Percentiles rank a stretch among this genome's conserved stretches.
phyloP scores from a whole-genome alignment of 2,329 filamentous ascomycete species.

The Pseudogymnoascus sp. region DNA sequence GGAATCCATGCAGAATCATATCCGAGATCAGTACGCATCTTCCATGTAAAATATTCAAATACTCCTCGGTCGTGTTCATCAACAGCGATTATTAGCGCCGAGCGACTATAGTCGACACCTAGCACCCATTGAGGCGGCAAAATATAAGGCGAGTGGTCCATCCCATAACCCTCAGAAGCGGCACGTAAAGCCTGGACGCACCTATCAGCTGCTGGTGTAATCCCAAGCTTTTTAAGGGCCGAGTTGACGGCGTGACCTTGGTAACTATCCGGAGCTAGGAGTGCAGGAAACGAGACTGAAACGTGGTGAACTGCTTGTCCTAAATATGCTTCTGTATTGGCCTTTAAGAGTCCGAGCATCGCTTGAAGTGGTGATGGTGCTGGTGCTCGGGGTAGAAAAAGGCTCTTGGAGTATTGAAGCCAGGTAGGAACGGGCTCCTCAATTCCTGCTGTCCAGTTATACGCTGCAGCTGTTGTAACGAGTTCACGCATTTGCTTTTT shows the following conservation, averaged over 20 bases:
- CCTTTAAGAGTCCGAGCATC: neutral
- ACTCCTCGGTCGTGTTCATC: neutral
- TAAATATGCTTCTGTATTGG: neutral
- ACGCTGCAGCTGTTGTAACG: neutral
- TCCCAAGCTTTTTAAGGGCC: neutral
- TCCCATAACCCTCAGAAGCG: neutral
- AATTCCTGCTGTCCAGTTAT: neutral
- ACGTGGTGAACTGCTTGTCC: neutral
- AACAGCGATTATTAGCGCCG: neutral
- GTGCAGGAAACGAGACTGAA: neutral
- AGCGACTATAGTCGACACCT: neutral
- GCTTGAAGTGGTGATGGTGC: neutral
- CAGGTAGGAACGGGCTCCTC: neutral
- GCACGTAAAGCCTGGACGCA: neutral
- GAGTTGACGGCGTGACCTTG: neutral
- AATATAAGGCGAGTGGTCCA: neutral
- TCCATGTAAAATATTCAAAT: neutral
- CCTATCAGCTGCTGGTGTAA: neutral
- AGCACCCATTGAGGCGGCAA: neutral
- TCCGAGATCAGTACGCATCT: neutral
- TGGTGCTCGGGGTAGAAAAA: neutral
- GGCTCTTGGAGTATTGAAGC: neutral
- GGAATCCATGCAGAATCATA: neutral
- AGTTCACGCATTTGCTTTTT: neutral
- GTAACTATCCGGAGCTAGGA: neutral